Conservation (phyloP, 495 filamentous ascomycete genomes). For the Podospora australis region DNA sequence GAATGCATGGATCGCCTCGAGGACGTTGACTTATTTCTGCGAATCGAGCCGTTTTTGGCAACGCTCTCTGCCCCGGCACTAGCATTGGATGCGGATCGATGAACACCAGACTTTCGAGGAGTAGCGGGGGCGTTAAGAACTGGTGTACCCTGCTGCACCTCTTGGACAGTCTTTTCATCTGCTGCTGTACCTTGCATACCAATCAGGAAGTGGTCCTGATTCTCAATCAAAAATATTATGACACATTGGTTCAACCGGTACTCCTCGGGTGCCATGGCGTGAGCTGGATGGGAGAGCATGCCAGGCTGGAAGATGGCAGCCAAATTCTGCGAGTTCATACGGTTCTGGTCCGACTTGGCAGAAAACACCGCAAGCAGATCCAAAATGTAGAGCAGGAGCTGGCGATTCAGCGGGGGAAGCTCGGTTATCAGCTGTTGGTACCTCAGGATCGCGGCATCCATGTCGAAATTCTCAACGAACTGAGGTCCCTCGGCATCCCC, state of each 20-base stretch:
- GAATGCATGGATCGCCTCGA: conserved; percentile 67
- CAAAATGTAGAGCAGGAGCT: conserved; percentile 91
- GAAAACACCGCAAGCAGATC: conserved; percentile 98
- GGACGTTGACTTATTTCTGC: conserved; percentile 72
- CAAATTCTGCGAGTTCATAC: conserved; percentile 91
- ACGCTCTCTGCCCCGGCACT: conserved; percentile 83
- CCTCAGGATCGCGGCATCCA: conserved; percentile 64
- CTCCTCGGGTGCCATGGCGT: conserved; percentile 90
- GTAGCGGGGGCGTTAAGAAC: conserved; percentile 49
- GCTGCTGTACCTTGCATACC: conserved; percentile 90
- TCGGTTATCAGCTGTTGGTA: conserved; percentile 92
- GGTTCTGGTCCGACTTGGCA: conserved; percentile 92
- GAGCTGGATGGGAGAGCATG: conserved; percentile 84
- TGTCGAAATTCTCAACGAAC: conserved; percentile 63
- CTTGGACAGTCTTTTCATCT: conserved; percentile 79
- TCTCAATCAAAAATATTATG: conserved; percentile 95
- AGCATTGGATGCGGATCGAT: conserved; percentile 75
- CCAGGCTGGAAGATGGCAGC: conserved; percentile 98
- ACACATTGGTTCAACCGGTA: conserved; percentile 96
- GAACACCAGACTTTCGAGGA: conserved; percentile 45
- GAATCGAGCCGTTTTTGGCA: conserved; percentile 66
- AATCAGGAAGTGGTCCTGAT: conserved; percentile 86
- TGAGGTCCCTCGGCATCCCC: conserved; percentile 51
- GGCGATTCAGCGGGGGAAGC: conserved; percentile 86
- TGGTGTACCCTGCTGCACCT: conserved; percentile 66